These are phyloP conservation scores for Hortiboletus flavorubellus DNA, from an alignment of 768 basidiomycete species.

Conservation along the genomic window DNA sequence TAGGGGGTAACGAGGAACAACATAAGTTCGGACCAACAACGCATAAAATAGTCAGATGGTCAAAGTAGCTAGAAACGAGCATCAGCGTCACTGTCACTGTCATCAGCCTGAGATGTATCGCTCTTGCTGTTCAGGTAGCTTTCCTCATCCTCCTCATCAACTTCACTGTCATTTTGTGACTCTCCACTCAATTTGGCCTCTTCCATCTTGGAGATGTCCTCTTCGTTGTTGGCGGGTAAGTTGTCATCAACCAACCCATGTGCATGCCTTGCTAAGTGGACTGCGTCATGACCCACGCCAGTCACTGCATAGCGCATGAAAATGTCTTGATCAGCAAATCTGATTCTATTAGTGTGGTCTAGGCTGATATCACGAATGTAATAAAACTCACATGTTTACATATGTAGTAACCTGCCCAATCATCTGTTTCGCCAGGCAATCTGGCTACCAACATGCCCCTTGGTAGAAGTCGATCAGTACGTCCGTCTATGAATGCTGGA, in stretches of 20 bases:
- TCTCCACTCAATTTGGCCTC: too few species aligned
- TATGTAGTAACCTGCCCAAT: too few species aligned
- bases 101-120: too few species aligned
- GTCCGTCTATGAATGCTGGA: not conserved
- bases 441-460: not conserved
- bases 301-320: not conserved
- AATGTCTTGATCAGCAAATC: slow-evolving; percentile 7
- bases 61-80: too few species aligned
- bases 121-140: too few species aligned
- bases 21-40: too few species aligned
- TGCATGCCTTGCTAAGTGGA: too few species aligned
- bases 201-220: not conserved
- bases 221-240: not conserved
- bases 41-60: too few species aligned
- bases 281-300: not conserved
- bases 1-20: too few species aligned
- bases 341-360: not conserved
- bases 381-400: not conserved
- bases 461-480: not conserved
- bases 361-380: not conserved
- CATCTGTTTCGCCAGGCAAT: too few species aligned
- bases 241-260: too few species aligned
- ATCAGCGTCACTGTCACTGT: too few species aligned
- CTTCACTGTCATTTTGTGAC: not conserved
- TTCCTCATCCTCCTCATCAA: not conserved